Base-by-base conservation (phyloP, 2,329 filamentous ascomycete species). In the Tolypocladium sp. region DNA sequence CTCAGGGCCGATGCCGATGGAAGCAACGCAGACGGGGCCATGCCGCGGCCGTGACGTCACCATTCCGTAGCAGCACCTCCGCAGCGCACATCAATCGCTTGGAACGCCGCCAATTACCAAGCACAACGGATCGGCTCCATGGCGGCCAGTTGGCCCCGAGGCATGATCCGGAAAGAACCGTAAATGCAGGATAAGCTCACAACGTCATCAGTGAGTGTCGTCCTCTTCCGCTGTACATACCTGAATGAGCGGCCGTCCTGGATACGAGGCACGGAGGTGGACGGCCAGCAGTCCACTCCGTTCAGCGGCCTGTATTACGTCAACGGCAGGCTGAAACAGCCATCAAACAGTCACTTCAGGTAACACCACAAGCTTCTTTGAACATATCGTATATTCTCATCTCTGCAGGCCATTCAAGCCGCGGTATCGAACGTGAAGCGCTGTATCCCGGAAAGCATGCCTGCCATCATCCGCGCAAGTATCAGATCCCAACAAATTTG, bases 361-460 rank as follows among this genome's bases (percentile, higher is more conserved):
- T 0, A 10, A 3, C 5, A 9, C 25, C 13, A 8, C 3, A 20
- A 20, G 17, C 20, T n/a, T 35, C 58, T 65, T 66, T 64, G 61
- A 70, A 72, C 69, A 62, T 63, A 65, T 74, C 71, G 69, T 74
- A 64, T 74, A 73, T 74, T 74, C 70, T 72, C 69, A 67, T 72
- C 66, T 69, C 63, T 58, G 68, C 67, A 63, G 67, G 63, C 62
- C 67, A 59, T 62, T 62, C 59, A 64, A 64, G 69, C 69, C 66
- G 66, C 67, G 63, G 63, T 63, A 64, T 71, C 64, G 30, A 58
- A 44, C 51, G 55, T 27, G 22, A 57, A 64, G 67, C 69, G 66
- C 71, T 68, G 61, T 66, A 68, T 66, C 66, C 71, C 64, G 66
- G 63, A 69, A 66, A 68, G 65, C 68, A 69, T 69, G 59, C 61